phyloP scores from a whole-genome alignment of 805 yeast species.

The Zygotorulaspora chibaensis region DNA sequence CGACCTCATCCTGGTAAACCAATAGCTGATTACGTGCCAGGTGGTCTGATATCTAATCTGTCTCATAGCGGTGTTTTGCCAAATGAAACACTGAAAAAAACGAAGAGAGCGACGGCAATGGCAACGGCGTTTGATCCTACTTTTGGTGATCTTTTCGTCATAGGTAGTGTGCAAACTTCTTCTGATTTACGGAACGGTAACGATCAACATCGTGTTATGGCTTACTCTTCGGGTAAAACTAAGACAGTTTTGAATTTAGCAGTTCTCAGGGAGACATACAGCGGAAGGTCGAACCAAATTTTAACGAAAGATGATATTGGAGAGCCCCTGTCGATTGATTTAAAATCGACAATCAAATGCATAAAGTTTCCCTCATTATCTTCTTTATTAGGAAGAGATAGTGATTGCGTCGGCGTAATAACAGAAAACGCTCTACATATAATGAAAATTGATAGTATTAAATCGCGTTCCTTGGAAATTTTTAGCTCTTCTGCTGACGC shows the following conservation, averaged over 20 bases:
- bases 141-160: slow-evolving; percentile 13
- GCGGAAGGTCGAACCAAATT: not conserved
- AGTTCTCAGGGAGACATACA: not conserved
- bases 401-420: slow-evolving; percentile 37
- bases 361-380: slow-evolving; percentile 35
- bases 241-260: slow-evolving; percentile 19
- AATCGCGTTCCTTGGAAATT: slow-evolving; percentile 10
- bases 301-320: slow-evolving; percentile 1
- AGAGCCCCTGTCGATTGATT: slow-evolving; percentile 15
- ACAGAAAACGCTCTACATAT: slow-evolving; percentile 37
- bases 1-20: slow-evolving; percentile 10
- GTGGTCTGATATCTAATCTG: slow-evolving; percentile 13
- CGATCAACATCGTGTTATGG: slow-evolving; percentile 21
- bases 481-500: slow-evolving; percentile 23
- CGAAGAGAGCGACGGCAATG: not conserved
- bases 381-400: slow-evolving; percentile 19
- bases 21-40: slow-evolving; percentile 24
- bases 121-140: slow-evolving; percentile 21
- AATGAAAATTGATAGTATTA: slow-evolving; percentile 28
- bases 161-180: slow-evolving; percentile 24
- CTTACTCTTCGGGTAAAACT: slow-evolving; percentile 22
- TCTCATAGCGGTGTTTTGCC: slow-evolving; percentile 6
- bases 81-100: not conserved
- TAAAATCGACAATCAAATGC: slow-evolving; percentile 41
- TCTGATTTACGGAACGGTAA: slow-evolving; percentile 20